Percentiles rank a stretch among this genome's conserved stretches.
Conservation (phyloP, 2,329 filamentous ascomycete species). For the Colletotrichum plurivorum region DNA sequence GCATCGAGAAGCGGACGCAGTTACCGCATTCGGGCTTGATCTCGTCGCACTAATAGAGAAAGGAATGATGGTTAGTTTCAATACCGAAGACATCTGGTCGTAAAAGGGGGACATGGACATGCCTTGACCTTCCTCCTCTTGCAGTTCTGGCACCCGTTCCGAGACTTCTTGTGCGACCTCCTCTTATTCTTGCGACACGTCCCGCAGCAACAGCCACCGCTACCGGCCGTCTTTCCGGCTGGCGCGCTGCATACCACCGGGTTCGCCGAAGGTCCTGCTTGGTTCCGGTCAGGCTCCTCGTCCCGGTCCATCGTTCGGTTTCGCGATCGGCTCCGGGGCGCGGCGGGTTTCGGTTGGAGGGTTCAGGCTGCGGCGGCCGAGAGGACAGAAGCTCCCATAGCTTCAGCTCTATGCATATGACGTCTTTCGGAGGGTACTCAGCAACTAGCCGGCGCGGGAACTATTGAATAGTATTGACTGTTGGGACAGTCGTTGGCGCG, state of each 20-base stretch:
- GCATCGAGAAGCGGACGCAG: constrained; percentile 40
- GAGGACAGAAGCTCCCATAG: constrained; percentile 10
- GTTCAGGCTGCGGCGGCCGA: constrained; percentile 10
- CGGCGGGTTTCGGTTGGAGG: neutral
- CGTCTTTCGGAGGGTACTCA: neutral
- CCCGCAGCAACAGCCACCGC: constrained; percentile 27
- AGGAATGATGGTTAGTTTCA: neutral
- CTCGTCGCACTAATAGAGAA: constrained; percentile 39
- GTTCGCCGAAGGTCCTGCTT: neutral
- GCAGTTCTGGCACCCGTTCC: constrained; percentile 42
- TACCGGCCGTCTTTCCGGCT: neutral
- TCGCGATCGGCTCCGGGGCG: constrained; percentile 9
- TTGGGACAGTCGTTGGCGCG: neutral
- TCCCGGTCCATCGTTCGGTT: constrained; percentile 15
- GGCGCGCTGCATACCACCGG: neutral
- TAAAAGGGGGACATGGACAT: neutral
- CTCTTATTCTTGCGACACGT: constrained; percentile 33
- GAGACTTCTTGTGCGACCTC: constrained; percentile 39
- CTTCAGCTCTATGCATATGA: constrained; percentile 3
- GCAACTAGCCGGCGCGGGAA: neutral
- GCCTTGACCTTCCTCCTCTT: constrained; percentile 42
- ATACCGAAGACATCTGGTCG: neutral
- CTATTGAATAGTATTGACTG: constrained; percentile 4
- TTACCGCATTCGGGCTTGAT: constrained; percentile 41
- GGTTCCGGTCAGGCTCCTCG: neutral